Base-by-base conservation (phyloP, 164 flowering plant genomes). In the Magnolia sinica region DNA sequence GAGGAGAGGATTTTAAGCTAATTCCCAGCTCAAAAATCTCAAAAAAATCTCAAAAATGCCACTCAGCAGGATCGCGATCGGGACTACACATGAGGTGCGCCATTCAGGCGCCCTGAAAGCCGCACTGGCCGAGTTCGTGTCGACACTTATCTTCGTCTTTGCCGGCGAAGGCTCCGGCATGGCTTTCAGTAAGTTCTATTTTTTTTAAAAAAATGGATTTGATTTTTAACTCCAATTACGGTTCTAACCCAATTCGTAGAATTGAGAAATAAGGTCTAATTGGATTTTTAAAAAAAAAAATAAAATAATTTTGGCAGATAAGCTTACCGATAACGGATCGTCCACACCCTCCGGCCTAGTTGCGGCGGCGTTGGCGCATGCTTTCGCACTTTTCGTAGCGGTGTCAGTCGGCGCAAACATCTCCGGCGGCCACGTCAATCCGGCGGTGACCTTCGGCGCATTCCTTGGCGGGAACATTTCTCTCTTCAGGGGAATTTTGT, bases 111-210 rank as follows among this genome's bases (percentile, higher is more conserved):
- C 89, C 10, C 72, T 89, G 37, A 89, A 80, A 79, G 91, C 89
- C 2, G 94, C 81, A 4, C 64, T 90, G 74, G 92, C 96, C 2
- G 96, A 91, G 91, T 90, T 90, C 87, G 79, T 91, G 72, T 86
- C 87, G 18, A 90, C 88, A 10, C 73, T 90, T 29, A 89, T 91
- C 69, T 78, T 78, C 64, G 80, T 78, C 69, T 78, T 90, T 71
- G 96, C 96, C 49, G 96, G 96, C 68, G 76, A 87, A 75, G 96
- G 96, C 27, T 90, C 96, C 9, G 90, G 91, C 76, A 87, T 91
- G 86, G 96, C 94, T 66, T 88, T 86, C 82, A 79, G 80, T 78
- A 71, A 16, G 74, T 18, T 29, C 24, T 24, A 63, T 22, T 23
- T 51, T 23, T 8, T 45, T 8, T 20, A 5, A 7, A 11, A 27